Conservation (phyloP, 1,284 basidiomycete species). For the Gyrodon tennesseensis region DNA sequence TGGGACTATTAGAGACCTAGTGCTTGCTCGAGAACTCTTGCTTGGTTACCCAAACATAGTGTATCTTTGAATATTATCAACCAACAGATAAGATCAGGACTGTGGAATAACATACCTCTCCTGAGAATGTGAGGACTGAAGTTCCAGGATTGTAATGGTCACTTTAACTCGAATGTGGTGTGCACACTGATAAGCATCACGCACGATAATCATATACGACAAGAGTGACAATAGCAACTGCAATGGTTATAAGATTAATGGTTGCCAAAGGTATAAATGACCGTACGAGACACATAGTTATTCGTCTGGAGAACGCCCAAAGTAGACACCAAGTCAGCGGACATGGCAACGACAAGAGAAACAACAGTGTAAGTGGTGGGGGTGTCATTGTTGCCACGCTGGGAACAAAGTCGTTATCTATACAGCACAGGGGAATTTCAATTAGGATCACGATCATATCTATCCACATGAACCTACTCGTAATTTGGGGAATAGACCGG, state of each 20-base stretch:
- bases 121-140: no score
- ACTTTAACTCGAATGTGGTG: not conserved
- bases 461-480: no score
- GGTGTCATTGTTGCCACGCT: no score
- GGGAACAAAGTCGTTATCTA: no score
- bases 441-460: no score
- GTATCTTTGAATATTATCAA: not conserved
- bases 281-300: conserved; percentile 6
- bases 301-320: not conserved
- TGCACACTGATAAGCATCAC: not conserved
- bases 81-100: no score
- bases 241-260: not conserved
- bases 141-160: no score
- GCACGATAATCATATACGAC: conserved; percentile 21
- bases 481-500: no score
- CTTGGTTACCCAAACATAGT: not conserved
- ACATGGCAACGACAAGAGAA: not conserved
- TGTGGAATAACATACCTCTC: no score
- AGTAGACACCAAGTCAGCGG: not conserved
- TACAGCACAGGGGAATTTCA: no score
- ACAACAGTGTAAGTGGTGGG: no score
- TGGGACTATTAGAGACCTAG: not conserved
- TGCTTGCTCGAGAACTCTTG: no score
- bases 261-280: not conserved
- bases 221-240: not conserved